These are phyloP conservation scores for Irineochytrium annulatum DNA, from an alignment of 192 early-diverging fungal genomes.

Conservation along the genomic window DNA sequence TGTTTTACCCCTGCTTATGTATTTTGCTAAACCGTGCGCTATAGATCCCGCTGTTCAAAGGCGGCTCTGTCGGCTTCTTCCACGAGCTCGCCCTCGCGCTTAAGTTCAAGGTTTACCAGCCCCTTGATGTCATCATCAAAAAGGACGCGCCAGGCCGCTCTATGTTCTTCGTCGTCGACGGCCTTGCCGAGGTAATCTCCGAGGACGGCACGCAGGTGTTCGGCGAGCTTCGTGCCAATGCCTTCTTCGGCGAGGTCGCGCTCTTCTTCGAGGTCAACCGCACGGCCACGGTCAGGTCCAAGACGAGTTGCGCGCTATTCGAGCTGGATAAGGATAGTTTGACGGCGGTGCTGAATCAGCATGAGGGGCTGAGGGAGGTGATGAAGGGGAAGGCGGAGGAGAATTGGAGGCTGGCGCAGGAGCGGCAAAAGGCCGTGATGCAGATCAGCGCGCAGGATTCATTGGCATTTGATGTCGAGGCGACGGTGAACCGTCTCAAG, in stretches of 20 bases:
- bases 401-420: constrained; percentile 42
- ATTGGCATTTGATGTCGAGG: constrained; percentile 46
- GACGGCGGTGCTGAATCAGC: constrained; percentile 29
- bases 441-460: constrained; percentile 8
- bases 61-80: constrained; percentile 41
- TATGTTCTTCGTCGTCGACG: constrained; percentile 57
- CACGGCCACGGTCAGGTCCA: constrained; percentile 45
- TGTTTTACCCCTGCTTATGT: too few species aligned
- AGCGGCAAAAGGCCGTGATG: constrained; percentile 36
- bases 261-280: constrained; percentile 51
- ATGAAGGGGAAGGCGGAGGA: constrained; percentile 43
- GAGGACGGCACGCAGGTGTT: constrained; percentile 43
- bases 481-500: constrained; percentile 36
- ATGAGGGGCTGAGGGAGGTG: constrained; percentile 22
- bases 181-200: constrained; percentile 47
- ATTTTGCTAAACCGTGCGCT: too few species aligned
- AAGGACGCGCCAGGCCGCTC: constrained; percentile 40
- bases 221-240: constrained; percentile 36
- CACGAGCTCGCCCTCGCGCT: constrained; percentile 48
- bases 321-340: constrained; percentile 49
- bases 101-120: constrained; percentile 33
- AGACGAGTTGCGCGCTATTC: constrained; percentile 38
- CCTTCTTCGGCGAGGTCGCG: constrained; percentile 56
- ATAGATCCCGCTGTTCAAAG: constrained; percentile 49
- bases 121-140: constrained; percentile 35